Base-by-base conservation (phyloP, 2,329 filamentous ascomycete genomes). In the Aspergillus brunneoviolaceus region DNA sequence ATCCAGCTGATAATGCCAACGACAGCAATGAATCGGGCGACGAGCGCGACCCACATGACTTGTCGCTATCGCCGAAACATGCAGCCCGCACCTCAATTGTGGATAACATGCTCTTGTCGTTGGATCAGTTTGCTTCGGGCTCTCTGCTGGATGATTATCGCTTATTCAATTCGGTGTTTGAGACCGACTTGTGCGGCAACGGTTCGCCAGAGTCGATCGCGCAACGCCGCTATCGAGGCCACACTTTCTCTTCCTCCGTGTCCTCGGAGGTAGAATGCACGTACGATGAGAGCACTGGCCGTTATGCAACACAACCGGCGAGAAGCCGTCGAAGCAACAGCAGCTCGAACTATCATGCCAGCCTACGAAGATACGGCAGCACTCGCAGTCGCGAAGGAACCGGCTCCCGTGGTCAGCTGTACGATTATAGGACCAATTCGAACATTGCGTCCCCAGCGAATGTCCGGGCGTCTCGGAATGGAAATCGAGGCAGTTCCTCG, bases 71-170 rank as follows among this genome's bases (percentile, higher is more conserved):
- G 54, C 86, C 89, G 52, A 83, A 88, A 62, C 86, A 91, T 73
- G 87, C 91, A 64, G 91, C 90, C 47, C 87, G 94, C 67, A 91
- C 96, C 72, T 97, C 93, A 39, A 87, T 99, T 67, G 92, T 99
- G 61, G 90, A 95, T 76, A 96, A 97, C 76, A 95, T 99, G 89
- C 87, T 98, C 62, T 82, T 95, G 65, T 96, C 93, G 47, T 87
- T 99, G 65, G 94, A 96, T 77, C 90, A 94, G 75, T 87, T 94
- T 72, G 88, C 86, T 47, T 63, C 72, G 2, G 67, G 71, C 42
- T 73, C 73, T 3, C 58, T 74, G 9, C 61, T 76, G 51, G 73
- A 74, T 47, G 74, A 77, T 54, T 72, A 73, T 57, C 71, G 72
- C 23, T 63, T 78, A 25, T 76, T 74, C 60, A 75, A 78, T 63